Evolutionary conservation across 2,329 filamentous ascomycete species (phyloP), one percentile per base, ranked within the genome.

Genomic region (Metarhizium sp.): DNA sequence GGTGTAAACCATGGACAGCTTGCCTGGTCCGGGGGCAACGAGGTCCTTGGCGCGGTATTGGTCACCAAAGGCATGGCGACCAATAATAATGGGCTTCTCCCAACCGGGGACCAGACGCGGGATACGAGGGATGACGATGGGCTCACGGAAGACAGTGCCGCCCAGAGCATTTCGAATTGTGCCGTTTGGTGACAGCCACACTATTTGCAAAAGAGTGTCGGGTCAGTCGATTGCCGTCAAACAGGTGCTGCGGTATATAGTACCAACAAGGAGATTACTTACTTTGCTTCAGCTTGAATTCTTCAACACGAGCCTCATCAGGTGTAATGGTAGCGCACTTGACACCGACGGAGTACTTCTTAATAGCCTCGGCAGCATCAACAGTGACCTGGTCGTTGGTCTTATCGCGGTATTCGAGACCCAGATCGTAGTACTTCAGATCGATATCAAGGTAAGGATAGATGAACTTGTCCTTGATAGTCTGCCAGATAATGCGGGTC

Each of bases 311-410:
- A 61, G 85, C 87, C 82, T 99, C 94, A 71, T 99, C 94, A 43
- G 94, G 94, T 47, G 94, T 99, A 77, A 99, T 99, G 71, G 94
- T 99, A 62, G 94, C 94, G 75, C 94, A 99, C 82, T 99, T 99
- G 78, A 99, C 90, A 74, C 92, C 94, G 55, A 99, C 94, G 58
- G 87, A 90, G 81, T 97, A 96, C 81, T 96, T 96, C 83, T 96
- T 92, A 78, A 97, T 97, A 47, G 94, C 94, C 78, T 96, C 90
- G 55, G 94, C 94, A 55, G 92, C 89, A 69, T 97, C 94, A 64
- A 92, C 73, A 60, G 94, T 99, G 75, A 99, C 92, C 78, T 96
- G 82, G 74, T 97, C 94, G 72, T 95, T 85, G 71, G 94, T 97
- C 82, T 95, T 75, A 73, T 99, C 92, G 71, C 94, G 89, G 82